These are phyloP conservation scores for Blastocystis sp. DNA, from an alignment of 352 stramenopile species.

Conservation along the genomic window DNA sequence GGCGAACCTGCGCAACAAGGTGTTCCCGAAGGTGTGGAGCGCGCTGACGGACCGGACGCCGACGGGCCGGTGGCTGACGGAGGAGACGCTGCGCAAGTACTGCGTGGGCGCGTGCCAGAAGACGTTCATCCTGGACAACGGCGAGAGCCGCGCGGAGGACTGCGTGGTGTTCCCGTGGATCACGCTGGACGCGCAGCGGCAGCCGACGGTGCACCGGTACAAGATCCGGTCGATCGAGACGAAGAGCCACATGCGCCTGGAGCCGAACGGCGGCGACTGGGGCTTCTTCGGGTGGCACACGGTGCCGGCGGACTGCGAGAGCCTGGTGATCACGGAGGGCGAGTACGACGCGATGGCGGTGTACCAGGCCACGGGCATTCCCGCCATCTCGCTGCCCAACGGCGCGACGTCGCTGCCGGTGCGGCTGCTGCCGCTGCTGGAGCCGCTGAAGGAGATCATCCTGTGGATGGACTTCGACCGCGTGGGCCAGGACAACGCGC, in stretches of 20 bases:
- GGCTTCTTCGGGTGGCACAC: slow-evolving; percentile 98
- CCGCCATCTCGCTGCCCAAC: slow-evolving; percentile 91
- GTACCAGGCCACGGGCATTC: slow-evolving; percentile 86
- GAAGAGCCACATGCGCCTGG: slow-evolving; percentile 81
- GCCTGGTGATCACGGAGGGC: slow-evolving; percentile 93
- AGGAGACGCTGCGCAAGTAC: slow-evolving; percentile 81
- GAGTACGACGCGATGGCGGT: slow-evolving; percentile 95
- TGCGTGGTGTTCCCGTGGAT: slow-evolving; percentile 94
- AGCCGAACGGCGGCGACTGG: slow-evolving; percentile 87
- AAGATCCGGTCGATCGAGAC: slow-evolving; percentile 82
- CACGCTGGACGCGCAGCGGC: not conserved
- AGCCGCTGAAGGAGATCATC: slow-evolving; percentile 92
- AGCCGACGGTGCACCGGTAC: slow-evolving; percentile 72
- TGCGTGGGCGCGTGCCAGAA: slow-evolving; percentile 83
- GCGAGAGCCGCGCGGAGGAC: slow-evolving; percentile 73
- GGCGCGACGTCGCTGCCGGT: slow-evolving; percentile 89
- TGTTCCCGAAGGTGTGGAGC: slow-evolving; percentile 27
- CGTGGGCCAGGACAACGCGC: slow-evolving; percentile 84
- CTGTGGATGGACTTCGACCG: slow-evolving; percentile 98
- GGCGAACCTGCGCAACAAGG: slow-evolving; percentile 44
- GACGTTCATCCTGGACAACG: slow-evolving; percentile 78
- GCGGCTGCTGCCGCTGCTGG: slow-evolving; percentile 88
- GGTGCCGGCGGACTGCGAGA: slow-evolving; percentile 79
- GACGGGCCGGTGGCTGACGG: slow-evolving; percentile 75
- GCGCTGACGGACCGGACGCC: slow-evolving; percentile 29